These are phyloP conservation scores for Onygenales sp. DNA, from an alignment of 2,329 filamentous ascomycete genomes.

Conservation along the genomic window DNA sequence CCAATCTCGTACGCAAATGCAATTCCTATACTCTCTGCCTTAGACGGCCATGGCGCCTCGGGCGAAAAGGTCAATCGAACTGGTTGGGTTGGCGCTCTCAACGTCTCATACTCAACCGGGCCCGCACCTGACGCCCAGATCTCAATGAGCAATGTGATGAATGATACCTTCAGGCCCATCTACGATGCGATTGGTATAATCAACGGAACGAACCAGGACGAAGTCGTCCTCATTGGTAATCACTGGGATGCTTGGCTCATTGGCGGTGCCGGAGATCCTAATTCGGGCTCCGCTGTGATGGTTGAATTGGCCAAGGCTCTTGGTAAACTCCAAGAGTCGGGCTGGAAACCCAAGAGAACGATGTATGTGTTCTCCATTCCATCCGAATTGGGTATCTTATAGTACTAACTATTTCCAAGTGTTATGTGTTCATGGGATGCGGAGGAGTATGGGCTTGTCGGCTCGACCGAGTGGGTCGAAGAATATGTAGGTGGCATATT, in stretches of 20 bases:
- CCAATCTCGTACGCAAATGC: slow-evolving; percentile 23
- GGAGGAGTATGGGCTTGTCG: slow-evolving; percentile 30
- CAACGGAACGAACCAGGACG: slow-evolving; percentile 21
- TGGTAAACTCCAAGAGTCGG: slow-evolving; percentile 35
- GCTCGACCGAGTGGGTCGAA: slow-evolving; percentile 41
- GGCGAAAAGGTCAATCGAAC: slow-evolving; percentile 23
- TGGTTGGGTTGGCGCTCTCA: slow-evolving; percentile 23
- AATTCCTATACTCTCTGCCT: slow-evolving; percentile 20
- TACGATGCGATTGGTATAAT: slow-evolving; percentile 21
- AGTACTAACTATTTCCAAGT: slow-evolving; percentile 6
- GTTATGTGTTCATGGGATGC: slow-evolving; percentile 27
- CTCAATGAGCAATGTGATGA: slow-evolving; percentile 18
- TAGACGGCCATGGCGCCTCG: slow-evolving; percentile 24
- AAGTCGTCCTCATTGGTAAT: slow-evolving; percentile 42
- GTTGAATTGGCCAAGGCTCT: slow-evolving; percentile 43
- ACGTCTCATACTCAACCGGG: slow-evolving; percentile 23
- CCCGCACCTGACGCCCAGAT: slow-evolving; percentile 17
- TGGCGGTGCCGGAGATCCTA: slow-evolving; percentile 44
- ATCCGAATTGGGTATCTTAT: neutral
- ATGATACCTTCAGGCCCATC: slow-evolving; percentile 16
- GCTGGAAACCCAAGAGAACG: slow-evolving; percentile 44
- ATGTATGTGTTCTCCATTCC: slow-evolving; percentile 23
- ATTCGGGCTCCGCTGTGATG: slow-evolving; percentile 41
- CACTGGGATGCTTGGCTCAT: slow-evolving; percentile 48
- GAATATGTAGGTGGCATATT: slow-evolving; percentile 26